Percentiles rank a stretch among this genome's conserved stretches.
These are phyloP conservation scores for Leccinum fibrillosum DNA, from an alignment of 768 basidiomycete species.

Conservation along the genomic window DNA sequence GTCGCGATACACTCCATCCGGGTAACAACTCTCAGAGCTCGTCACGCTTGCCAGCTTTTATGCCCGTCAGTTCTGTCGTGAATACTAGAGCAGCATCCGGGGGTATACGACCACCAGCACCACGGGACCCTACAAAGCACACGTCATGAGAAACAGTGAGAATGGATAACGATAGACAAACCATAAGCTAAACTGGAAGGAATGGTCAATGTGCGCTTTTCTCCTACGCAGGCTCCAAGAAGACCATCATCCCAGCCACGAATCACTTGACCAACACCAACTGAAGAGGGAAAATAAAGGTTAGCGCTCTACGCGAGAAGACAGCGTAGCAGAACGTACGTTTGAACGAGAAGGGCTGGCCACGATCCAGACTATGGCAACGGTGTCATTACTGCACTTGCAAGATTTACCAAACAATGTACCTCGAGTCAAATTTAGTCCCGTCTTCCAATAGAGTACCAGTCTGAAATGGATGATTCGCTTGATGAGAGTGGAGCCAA, in stretches of 20 bases:
- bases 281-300: constrained; percentile 33
- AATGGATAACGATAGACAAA: constrained; percentile 35
- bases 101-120: constrained; percentile 76
- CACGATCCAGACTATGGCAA: constrained; percentile 62
- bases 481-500: not conserved
- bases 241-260: constrained; percentile 84
- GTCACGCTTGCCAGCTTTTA: constrained; percentile 48
- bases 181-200: constrained; percentile 81
- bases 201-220: constrained; percentile 88
- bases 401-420: constrained; percentile 14
- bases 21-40: constrained; percentile 45
- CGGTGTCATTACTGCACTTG: not conserved
- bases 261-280: constrained; percentile 80
- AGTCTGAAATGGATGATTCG: constrained; percentile 34
- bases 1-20: not conserved
- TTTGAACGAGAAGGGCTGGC: constrained; percentile 70
- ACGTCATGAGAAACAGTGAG: not conserved
- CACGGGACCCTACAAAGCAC: constrained; percentile 55
- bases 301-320: not conserved
- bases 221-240: constrained; percentile 78
- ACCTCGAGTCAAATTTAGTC: constrained; percentile 90
- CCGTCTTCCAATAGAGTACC: constrained; percentile 77
- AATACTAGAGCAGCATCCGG: constrained; percentile 79
- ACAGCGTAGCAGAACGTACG: constrained; percentile 43
- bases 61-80: constrained; percentile 75